Evolutionary conservation across 169 alveolate species (phyloP), one percentile per base, ranked within the genome.

Genomic region (Fabrea salina): DNA sequence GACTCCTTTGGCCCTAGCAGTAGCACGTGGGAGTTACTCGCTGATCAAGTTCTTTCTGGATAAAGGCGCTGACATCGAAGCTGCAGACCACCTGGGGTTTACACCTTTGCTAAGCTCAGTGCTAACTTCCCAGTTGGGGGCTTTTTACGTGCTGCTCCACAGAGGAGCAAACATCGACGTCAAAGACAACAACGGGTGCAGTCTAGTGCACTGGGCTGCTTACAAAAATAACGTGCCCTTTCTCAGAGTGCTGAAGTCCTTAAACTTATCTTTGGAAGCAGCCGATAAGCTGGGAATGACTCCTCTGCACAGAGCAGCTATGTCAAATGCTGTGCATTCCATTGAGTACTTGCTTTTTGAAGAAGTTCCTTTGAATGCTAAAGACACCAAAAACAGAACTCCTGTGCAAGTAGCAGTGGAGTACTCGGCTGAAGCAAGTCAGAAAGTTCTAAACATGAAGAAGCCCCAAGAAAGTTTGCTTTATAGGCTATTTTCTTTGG

Each of bases 121-220:
- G 0, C 47, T 33, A 51, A 32, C 8, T 2, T 44, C 32, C n/a
- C 16, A 30, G 30, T 8, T 72, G 1, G 80, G 37, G 11, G 13
- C 70, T 3, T 50, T 72, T 32, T 50, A n/a, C 51, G 43, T 35
- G 8, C 35, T 72, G 33, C 11, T 32, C 11, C 25, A 51, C 2
- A 33, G 16, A 32, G 80, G 80, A 19, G 80, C 80, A 5, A 11
- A 27, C 33, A 25, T 72, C 8, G 30, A 72, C 16, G 71, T 50
- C 0, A 50, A n/a, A 22, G 80, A 72, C 32, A 30, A 16, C 1
- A 47, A 50, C 30, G 71, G 40, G 47, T 27, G 49, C 51, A n/a
- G 35, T 13, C 37, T 5, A 2, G 72, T 40, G 11, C 80, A 72
- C 51, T 72, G 80, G 80, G 80, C 80, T 0, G 80, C 80, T 72